Base-by-base conservation (phyloP, 108 stramenopile species). In the Cyclostephanos tholiformis region DNA sequence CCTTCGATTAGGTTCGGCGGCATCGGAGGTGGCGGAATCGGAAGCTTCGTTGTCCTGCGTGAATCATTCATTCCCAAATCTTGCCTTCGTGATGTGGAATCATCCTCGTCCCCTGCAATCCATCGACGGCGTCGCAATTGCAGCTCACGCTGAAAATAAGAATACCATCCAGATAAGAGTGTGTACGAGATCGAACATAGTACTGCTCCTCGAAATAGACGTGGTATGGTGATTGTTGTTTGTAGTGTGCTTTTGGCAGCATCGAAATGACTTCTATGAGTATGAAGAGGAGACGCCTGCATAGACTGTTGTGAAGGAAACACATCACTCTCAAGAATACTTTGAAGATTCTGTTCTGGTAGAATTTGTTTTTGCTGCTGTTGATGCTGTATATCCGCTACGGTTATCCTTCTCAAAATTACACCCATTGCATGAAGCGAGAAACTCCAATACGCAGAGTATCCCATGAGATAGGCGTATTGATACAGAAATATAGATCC, bases 401-500 rank as follows among this genome's bases (percentile, higher is more conserved):
- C 65, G 32, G 90, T 91, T 26, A 88, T 79, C 36, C 93, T 78
- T 36, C 93, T 70, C 23, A 94, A 73, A n/a, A 89, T 79, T 23
- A 85, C 74, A 41, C 81, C 65, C 41, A 94, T 46, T 11, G 66
- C 69, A 64, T 84, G 76, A 9, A 88, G 83, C 8, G 83, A 82
- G 11, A 86, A 85, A 50, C 89, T 84, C 78, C 89, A 91, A 65
- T 83, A 87, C 10, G 82, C 66, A 0, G 91, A 84, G 36, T 74
- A 69, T 59, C 89, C 93, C 66, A 91, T 27, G 35, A 94, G 63
- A 63, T 87, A 94, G 68, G 75, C 73, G 80, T 85, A 91, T 67
- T 87, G 86, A 56, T 87, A 88, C 12, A 84, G 39, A 48, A 89
- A 74, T 35, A 82, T 73, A 0, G 76, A 67, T 16, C 85, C 85